Conservation (phyloP, 352 stramenopile genomes). For the Thalassiosira mediterranea region DNA sequence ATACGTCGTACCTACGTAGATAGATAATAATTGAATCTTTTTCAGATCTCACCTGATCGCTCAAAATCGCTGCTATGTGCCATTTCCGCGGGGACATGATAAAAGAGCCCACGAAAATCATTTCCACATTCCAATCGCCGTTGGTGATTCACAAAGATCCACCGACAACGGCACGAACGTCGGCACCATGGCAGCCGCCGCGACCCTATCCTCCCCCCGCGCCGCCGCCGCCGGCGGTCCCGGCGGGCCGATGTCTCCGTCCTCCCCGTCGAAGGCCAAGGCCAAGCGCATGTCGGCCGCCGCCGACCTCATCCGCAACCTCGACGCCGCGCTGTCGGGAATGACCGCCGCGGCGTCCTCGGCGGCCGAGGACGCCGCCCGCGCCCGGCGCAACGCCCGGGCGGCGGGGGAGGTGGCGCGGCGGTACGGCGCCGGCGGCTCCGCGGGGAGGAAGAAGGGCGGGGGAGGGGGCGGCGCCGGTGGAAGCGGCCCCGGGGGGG, state of each 20-base stretch:
- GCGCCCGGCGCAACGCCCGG: constrained; percentile 60
- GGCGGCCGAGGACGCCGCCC: constrained; percentile 58
- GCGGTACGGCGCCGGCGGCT: constrained; percentile 41
- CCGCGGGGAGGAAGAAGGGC: constrained; percentile 1
- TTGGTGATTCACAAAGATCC: too few relatives aligned
- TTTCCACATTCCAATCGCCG: too few relatives aligned
- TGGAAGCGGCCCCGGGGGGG: not conserved
- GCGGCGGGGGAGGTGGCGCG: constrained; percentile 66
- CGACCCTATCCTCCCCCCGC: not conserved
- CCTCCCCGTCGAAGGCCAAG: too few relatives aligned
- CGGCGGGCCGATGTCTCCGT: too few relatives aligned
- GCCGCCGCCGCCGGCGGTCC: not conserved
- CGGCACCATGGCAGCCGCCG: too few relatives aligned
- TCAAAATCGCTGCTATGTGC: too few relatives aligned
- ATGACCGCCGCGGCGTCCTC: constrained; percentile 33
- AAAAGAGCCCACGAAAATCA: constrained; percentile 12
- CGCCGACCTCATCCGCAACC: constrained; percentile 59
- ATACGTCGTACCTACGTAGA: too few relatives aligned
- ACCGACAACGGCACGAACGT: too few relatives aligned
- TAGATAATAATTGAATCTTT: too few relatives aligned
- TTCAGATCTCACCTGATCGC: too few relatives aligned
- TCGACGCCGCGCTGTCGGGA: constrained; percentile 58
- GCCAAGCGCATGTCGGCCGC: constrained; percentile 48
- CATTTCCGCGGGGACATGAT: too few relatives aligned
- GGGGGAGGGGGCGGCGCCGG: not conserved